Evolutionary conservation across 495 filamentous ascomycete species (phyloP).

Genomic region (Penicillium soppii): DNA sequence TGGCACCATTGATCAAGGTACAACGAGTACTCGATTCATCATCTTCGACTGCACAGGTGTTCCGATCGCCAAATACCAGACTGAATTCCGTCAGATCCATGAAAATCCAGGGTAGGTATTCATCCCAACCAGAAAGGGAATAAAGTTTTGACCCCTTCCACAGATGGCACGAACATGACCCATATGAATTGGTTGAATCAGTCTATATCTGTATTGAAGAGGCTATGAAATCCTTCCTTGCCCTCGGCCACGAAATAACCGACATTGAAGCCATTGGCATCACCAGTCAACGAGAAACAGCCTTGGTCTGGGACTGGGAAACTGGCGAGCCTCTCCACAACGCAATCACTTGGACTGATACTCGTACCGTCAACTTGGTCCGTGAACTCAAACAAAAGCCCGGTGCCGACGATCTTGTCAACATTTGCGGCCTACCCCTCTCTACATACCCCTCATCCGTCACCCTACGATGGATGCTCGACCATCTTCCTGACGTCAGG

Average conservation of each 20-base stretch:
- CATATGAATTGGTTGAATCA: slow-evolving; percentile 72
- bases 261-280: slow-evolving; percentile 87
- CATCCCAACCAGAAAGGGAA: slow-evolving; percentile 4
- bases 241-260: slow-evolving; percentile 64
- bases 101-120: slow-evolving; percentile 79
- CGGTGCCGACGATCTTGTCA: slow-evolving; percentile 66
- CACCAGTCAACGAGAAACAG: slow-evolving; percentile 94
- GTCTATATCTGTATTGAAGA: slow-evolving; percentile 84
- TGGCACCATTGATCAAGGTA: slow-evolving; percentile 86
- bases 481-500: slow-evolving; percentile 68
- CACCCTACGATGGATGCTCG: slow-evolving; percentile 83
- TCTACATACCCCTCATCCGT: slow-evolving; percentile 93
- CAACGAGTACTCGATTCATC: slow-evolving; percentile 88
- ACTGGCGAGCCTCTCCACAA: slow-evolving; percentile 87
- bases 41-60: slow-evolving; percentile 83
- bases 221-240: slow-evolving; percentile 70
- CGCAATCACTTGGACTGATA: slow-evolving; percentile 94
- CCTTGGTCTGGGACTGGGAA: slow-evolving; percentile 82
- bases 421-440: slow-evolving; percentile 82
- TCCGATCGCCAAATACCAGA: slow-evolving; percentile 83
- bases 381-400: slow-evolving; percentile 70
- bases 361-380: slow-evolving; percentile 74
- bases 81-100: slow-evolving; percentile 87
- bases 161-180: slow-evolving; percentile 96
- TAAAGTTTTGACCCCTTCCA: slow-evolving; percentile 4